A percentile compares a stretch with the other conserved stretches of the same genome.
These are phyloP conservation scores for Sclerotinia subarctica DNA, from an alignment of 2,329 filamentous ascomycete species.

Conservation along the genomic window DNA sequence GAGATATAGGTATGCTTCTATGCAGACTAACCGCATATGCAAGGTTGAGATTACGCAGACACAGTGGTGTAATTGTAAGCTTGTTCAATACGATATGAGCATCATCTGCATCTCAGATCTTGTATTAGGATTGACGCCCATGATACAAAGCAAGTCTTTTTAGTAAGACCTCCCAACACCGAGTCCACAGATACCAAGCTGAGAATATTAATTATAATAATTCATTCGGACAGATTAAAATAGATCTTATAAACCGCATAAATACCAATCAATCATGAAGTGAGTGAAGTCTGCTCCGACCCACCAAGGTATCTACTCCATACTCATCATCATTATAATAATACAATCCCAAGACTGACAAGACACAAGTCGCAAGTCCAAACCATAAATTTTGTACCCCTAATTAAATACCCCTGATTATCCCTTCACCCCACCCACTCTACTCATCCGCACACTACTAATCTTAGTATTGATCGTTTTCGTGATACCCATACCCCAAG, in stretches of 20 bases:
- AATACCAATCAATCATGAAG: background rate
- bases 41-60: no score
- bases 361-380: background rate
- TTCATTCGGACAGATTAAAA: background rate
- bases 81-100: background rate
- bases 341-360: background rate
- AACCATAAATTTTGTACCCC: background rate
- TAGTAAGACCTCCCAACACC: background rate
- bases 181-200: no score
- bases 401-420: background rate
- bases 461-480: slow-evolving; percentile 13
- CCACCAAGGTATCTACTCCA: slow-evolving; percentile 3
- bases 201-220: no score
- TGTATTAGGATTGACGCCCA: no score
- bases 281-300: background rate
- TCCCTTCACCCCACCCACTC: background rate
- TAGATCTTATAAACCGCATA: background rate
- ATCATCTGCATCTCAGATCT: no score
- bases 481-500: slow-evolving; percentile 11
- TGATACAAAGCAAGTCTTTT: background rate
- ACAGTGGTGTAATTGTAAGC: background rate
- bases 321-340: slow-evolving; percentile 6
- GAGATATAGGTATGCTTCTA: background rate
- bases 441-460: slow-evolving; percentile 6
- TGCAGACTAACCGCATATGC: background rate